A percentile compares a stretch with the other conserved stretches of the same genome.
These are phyloP conservation scores for Lasiodiplodia sp. DNA, from an alignment of 2,329 filamentous ascomycete species.

Conservation along the genomic window DNA sequence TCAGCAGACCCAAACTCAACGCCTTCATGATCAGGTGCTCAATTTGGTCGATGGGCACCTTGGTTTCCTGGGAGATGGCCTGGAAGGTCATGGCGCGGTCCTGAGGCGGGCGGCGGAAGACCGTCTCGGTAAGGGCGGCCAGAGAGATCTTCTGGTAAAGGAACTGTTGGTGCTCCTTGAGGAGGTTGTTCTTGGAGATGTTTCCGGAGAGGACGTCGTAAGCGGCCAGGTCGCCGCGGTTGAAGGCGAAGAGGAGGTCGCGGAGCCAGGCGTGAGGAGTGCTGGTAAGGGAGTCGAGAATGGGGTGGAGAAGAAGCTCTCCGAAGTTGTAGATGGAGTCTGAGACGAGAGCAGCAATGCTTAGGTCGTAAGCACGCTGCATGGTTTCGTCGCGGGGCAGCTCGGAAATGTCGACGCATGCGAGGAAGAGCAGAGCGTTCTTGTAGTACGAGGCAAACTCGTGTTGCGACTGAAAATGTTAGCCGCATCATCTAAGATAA, in stretches of 20 bases:
- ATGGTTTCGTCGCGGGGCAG: constrained; percentile 78
- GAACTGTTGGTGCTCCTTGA: constrained; percentile 80
- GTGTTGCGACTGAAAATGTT: constrained; percentile 67
- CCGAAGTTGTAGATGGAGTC: constrained; percentile 99
- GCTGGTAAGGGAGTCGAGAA: constrained; percentile 82
- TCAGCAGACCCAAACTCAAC: constrained; percentile 87
- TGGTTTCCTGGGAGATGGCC: constrained; percentile 89
- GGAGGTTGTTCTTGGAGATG: constrained; percentile 79
- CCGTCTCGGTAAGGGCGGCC: constrained; percentile 91
- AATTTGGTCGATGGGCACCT: constrained; percentile 89
- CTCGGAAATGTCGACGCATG: constrained; percentile 85
- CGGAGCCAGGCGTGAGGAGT: constrained; percentile 86
- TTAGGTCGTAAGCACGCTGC: constrained; percentile 87
- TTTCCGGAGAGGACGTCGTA: constrained; percentile 85
- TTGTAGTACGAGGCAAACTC: constrained; percentile 98
- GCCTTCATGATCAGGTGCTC: constrained; percentile 99
- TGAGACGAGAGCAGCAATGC: constrained; percentile 89
- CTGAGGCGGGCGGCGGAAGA: constrained; percentile 94
- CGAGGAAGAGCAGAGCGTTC: constrained; percentile 96
- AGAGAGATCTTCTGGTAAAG: constrained; percentile 98
- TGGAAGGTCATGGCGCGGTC: constrained; percentile 93
- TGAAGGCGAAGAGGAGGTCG: constrained; percentile 96
- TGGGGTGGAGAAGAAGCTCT: constrained; percentile 96
- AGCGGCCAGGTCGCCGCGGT: constrained; percentile 87
- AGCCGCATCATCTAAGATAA: constrained; percentile 1